Evolutionary conservation across 2,329 filamentous ascomycete species (phyloP).

Genomic region (Clonostachys solani): DNA sequence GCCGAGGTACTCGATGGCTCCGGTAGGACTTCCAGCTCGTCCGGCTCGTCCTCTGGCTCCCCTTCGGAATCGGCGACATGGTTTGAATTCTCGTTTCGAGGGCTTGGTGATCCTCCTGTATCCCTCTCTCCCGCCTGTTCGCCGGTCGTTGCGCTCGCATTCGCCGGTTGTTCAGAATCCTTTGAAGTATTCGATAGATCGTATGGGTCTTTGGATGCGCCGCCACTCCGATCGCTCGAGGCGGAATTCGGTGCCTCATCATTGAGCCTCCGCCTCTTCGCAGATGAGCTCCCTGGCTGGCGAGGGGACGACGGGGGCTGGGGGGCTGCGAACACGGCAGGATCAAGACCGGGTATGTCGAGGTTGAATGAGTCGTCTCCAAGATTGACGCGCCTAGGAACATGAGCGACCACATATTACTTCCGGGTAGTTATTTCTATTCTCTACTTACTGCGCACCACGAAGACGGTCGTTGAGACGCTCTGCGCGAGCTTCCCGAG

Average conservation of each 20-base stretch:
- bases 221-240: not conserved
- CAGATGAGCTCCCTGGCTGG: constrained; percentile 39
- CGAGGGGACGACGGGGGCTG: constrained; percentile 15
- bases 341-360: constrained; percentile 36
- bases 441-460: constrained; percentile 51
- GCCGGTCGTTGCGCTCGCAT: not conserved
- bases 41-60: not conserved
- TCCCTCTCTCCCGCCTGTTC: not conserved
- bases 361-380: constrained; percentile 58
- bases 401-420: too few species aligned
- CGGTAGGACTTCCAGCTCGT: constrained; percentile 14
- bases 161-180: constrained; percentile 12
- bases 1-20: constrained; percentile 7
- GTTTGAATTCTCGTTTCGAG: not conserved
- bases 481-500: constrained; percentile 29
- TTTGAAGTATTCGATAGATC: constrained; percentile 21
- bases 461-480: constrained; percentile 62
- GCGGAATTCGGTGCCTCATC: constrained; percentile 5
- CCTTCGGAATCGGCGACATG: not conserved
- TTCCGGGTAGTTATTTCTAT: too few species aligned
- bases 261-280: constrained; percentile 36
- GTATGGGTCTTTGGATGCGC: constrained; percentile 10
- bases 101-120: not conserved
- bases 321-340: constrained; percentile 7
- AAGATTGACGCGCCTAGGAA: constrained; percentile 43